These are phyloP conservation scores for Trichoderma sp. DNA, from an alignment of 2,329 filamentous ascomycete genomes.

Conservation along the genomic window DNA sequence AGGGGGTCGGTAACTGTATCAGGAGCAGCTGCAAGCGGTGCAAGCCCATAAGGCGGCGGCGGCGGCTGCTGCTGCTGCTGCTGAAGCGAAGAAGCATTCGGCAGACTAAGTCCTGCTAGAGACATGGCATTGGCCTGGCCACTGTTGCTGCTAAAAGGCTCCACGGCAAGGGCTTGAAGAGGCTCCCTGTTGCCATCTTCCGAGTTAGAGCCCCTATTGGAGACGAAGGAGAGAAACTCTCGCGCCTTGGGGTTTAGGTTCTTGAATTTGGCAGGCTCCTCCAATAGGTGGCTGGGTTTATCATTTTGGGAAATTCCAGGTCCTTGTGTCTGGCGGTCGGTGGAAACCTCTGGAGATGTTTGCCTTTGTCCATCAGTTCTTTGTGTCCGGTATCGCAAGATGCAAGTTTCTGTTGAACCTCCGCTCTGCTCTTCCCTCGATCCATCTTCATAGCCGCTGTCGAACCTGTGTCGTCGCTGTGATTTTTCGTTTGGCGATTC, in stretches of 20 bases:
- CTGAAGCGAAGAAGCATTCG: not conserved
- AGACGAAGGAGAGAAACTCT: constrained; percentile 33
- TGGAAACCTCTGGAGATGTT: not conserved
- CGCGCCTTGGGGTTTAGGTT: constrained; percentile 34
- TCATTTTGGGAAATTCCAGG: constrained; percentile 4
- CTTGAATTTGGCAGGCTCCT: constrained; percentile 18
- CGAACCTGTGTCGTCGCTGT: not conserved
- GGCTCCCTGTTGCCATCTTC: not conserved
- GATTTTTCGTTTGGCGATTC: not conserved
- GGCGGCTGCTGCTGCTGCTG: no score
- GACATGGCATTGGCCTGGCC: not conserved
- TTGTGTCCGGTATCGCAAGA: not conserved
- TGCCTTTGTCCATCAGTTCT: not conserved
- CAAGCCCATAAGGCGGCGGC: not conserved
- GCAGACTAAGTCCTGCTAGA: not conserved
- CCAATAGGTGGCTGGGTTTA: constrained; percentile 24
- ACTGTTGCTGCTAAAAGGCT: not conserved
- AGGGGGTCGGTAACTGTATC: not conserved
- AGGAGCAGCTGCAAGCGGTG: not conserved
- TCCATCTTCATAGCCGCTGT: not conserved
- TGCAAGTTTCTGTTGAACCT: not conserved
- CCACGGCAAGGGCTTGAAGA: not conserved
- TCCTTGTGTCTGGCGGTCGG: not conserved
- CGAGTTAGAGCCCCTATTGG: not conserved
- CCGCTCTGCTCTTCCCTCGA: not conserved